Evolutionary conservation across 352 stramenopile genomes (phyloP), one percentile per base, ranked within the genome.

Genomic region (Lagenidium giganteum): DNA sequence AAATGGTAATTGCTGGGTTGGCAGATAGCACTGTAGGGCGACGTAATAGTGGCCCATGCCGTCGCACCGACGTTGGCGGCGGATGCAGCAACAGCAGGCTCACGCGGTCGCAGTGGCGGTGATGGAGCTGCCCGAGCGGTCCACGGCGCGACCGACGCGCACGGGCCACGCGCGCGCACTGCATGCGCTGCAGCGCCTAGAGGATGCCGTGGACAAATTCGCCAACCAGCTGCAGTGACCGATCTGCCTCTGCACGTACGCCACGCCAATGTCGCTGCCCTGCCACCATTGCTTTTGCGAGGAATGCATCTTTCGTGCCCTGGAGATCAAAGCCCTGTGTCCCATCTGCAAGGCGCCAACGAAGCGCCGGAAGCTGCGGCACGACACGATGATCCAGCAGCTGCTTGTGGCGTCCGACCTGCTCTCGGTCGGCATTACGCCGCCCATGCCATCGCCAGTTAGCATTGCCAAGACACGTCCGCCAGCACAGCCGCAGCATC

Each of bases 211-310:
- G 22, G 68, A 86, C 42, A 52, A 29, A 32, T 87, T 88, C 55
- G 57, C 57, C 37, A 58, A 52, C 29, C 70, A 87, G 51, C 47
- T 88, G 43, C 65, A 80, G 51, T 88, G 76, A 50, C 63, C 73
- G 22, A 88, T 88, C 37, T 88, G 76, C 42, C 54, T 88, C 11
- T 83, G 68, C 51, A 54, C 64, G 14, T 82, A 83, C 44, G 65
- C 67, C 5, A 67, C 46, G 16, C 70, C 76, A 11, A 59, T 68
- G 28, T 88, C 76, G 4, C 47, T 88, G 41, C 76, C 76, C 8
- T 88, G 76, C 52, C 82, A 86, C 45, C 76, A 88, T 54, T 84
- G 66, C 47, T 88, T 87, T 52, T 88, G 76, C 42, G 67, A 83
- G 47, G 70, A 83, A 42, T 88, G 76, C 57, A 88, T 88, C 52